Evolutionary conservation across 2,329 filamentous ascomycete species (phyloP).

Genomic region (Mycosphaerella sp.): DNA sequence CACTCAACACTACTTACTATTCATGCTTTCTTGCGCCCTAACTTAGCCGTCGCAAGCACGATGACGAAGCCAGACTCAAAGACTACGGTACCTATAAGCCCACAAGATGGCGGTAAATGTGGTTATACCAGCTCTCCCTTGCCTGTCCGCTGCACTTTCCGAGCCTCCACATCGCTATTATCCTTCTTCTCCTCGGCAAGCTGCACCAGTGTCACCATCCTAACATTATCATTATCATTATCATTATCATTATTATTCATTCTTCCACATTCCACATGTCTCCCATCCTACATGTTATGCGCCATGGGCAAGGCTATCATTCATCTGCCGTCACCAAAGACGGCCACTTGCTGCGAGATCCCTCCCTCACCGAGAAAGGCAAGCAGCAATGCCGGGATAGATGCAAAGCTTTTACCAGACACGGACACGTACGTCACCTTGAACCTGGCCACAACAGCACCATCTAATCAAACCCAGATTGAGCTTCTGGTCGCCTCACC

Average conservation of each 20-base stretch:
- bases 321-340: slow-evolving; percentile 22
- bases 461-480: slow-evolving; percentile 16
- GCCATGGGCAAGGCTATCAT: slow-evolving; percentile 31
- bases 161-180: no score
- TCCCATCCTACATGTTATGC: slow-evolving; percentile 27
- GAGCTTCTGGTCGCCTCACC: slow-evolving; percentile 30
- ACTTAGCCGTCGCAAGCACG: slow-evolving; percentile 4
- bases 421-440: slow-evolving; percentile 20
- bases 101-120: background rate
- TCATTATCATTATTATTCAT: background rate
- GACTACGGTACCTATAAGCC: background rate
- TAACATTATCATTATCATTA: no score
- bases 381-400: slow-evolving; percentile 23
- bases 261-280: slow-evolving; percentile 13
- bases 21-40: background rate
- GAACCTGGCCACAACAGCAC: background rate
- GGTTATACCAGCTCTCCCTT: no score
- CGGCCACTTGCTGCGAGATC: slow-evolving; percentile 26
- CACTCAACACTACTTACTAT: background rate
- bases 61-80: background rate
- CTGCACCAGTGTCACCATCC: no score
- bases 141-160: no score
- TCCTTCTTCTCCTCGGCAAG: no score
- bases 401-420: slow-evolving; percentile 22
- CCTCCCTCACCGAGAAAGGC: slow-evolving; percentile 25